A percentile compares a stretch with the other conserved stretches of the same genome.
phyloP scores from a whole-genome alignment of 148 eudicot species.

The Persicaria maculosa region DNA sequence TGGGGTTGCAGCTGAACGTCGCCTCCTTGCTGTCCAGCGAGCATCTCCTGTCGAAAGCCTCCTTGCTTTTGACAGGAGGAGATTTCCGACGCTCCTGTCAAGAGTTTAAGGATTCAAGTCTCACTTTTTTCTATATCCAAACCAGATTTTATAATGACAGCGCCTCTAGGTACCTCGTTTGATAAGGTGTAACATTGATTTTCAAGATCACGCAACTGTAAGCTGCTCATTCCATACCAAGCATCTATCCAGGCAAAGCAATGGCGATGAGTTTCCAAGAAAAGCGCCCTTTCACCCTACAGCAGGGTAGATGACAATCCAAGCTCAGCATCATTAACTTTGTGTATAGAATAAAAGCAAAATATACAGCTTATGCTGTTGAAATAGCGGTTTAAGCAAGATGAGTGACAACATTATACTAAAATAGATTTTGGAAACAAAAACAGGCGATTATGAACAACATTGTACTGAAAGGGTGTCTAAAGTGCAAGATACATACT shows the following conservation, averaged over 20 bases:
- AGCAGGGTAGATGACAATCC: slow-evolving; percentile 6
- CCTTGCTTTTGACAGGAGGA: slow-evolving; percentile 2
- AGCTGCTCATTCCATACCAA: slow-evolving; percentile 42
- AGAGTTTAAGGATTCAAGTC: too few relatives aligned
- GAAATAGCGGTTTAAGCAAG: not conserved
- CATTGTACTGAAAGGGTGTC: too few relatives aligned
- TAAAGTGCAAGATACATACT: slow-evolving; percentile 22
- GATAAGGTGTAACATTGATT: slow-evolving; percentile 21
- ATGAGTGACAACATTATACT: not conserved
- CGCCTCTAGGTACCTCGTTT: slow-evolving; percentile 18
- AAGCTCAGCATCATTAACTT: not conserved
- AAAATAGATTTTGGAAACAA: not conserved
- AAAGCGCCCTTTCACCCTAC: slow-evolving; percentile 66
- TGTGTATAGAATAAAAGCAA: not conserved
- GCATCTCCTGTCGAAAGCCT: slow-evolving; percentile 28
- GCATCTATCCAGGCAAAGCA: slow-evolving; percentile 67
- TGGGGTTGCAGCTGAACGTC: slow-evolving; percentile 8
- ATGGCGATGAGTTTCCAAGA: slow-evolving; percentile 53
- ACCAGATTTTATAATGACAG: not conserved
- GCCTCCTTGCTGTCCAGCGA: slow-evolving; percentile 23
- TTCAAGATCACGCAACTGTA: slow-evolving; percentile 40
- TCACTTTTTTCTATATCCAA: not conserved
- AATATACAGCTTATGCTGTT: not conserved
- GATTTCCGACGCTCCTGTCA: slow-evolving; percentile 17
- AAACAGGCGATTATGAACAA: not conserved